Evolutionary conservation across 345 rosid genomes (phyloP), one percentile per base, ranked within the genome.

Genomic region (Murraya koenigii): DNA sequence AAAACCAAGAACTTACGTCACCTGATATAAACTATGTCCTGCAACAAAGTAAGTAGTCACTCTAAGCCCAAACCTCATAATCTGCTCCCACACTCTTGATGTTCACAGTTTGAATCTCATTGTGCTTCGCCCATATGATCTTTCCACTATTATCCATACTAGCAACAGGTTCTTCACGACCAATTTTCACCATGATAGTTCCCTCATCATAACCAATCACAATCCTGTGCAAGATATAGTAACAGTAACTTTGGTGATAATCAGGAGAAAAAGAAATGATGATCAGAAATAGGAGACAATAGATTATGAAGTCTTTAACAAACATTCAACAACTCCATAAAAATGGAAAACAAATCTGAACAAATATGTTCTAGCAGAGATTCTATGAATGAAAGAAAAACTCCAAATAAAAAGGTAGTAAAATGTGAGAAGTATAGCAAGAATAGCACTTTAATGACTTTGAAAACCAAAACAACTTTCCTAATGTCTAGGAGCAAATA

Each of bases 181-280:
- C 99, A 62, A 97, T 90, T 91, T 97, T 97, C 76, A 97, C 97
- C 99, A 97, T 97, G 75, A 97, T 94, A 78, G 96, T 94, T 89
- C 99, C 99, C 87, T 97, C 99, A 84, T 97, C 99, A 86, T 94
- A 97, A 69, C 99, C 99, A 70, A 97, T 93, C 79, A 93, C 98
- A 81, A 97, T 86, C 80, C 99, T 97, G 90, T 82, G 77, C 56
- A 77, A 69, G 41, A 54, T 74, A 70, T 38, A 73, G 11, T 38
- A 28, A 54, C 74, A 47, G 28, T 10, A 32, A 25, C 56, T 74
- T 77, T 56, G 66, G 22, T 56, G n/a, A 68, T 22, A 54, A 28
- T 64, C 36, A 22, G 52, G 38, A 69, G 35, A 60, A 49, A 64
- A 58, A 3, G 28, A 65, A 59, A 20, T 55, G 23, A 67, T 20